phyloP scores from a whole-genome alignment of 2,329 filamentous ascomycete species.

The Fusarium pseudocircinatum region DNA sequence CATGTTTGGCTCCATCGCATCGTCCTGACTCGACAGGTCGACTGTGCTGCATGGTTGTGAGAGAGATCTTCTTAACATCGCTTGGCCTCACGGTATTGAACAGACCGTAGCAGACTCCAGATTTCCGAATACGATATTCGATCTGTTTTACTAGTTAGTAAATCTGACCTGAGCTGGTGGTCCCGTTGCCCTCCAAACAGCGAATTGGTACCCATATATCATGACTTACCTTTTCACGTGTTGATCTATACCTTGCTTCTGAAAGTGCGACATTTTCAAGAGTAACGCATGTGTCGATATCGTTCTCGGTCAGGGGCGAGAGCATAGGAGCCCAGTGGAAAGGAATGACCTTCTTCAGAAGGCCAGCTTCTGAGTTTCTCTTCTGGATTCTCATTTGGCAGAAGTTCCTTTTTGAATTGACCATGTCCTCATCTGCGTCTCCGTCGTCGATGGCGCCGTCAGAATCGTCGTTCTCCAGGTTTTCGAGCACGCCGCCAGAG shows the following conservation, averaged over 20 bases:
- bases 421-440: conserved; percentile 51
- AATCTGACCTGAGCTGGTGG: not conserved
- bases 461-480: conserved; percentile 30
- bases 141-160: conserved; percentile 35
- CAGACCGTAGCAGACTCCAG: conserved; percentile 75
- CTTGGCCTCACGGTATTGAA: conserved; percentile 72
- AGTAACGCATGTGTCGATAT: conserved; percentile 68
- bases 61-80: conserved; percentile 57
- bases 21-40: conserved; percentile 64
- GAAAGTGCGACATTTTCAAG: conserved; percentile 66
- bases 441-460: conserved; percentile 53
- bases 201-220: not conserved
- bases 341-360: conserved; percentile 57
- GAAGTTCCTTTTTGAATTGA: conserved; percentile 51
- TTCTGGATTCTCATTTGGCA: conserved; percentile 52
- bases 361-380: conserved; percentile 43
- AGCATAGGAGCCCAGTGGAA: conserved; percentile 70
- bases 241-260: conserved; percentile 59
- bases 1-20: conserved; percentile 50
- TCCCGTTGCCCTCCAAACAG: not conserved
- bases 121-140: conserved; percentile 47
- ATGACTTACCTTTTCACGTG: conserved; percentile 61
- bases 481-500: conserved; percentile 22
- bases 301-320: conserved; percentile 74
- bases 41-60: conserved; percentile 61